Conservation (phyloP, 495 filamentous ascomycete species). For the Hypoxylon fragiforme region DNA sequence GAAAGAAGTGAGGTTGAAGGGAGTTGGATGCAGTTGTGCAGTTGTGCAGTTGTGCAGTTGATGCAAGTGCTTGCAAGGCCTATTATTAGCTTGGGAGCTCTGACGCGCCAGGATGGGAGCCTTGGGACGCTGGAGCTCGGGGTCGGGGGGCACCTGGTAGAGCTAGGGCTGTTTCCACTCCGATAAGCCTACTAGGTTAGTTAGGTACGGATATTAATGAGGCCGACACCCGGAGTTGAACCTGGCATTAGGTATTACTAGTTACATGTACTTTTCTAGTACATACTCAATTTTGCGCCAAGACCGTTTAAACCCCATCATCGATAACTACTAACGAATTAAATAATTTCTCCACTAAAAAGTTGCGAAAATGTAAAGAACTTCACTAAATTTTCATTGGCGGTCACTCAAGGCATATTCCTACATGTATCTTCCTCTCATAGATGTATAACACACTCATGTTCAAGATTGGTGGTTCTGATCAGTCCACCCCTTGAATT, state of each 20-base stretch:
- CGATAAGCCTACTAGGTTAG: no score
- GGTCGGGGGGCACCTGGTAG: slow-evolving; percentile 1
- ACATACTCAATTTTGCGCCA: not conserved
- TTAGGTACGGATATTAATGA: slow-evolving; percentile 21
- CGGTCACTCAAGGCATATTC: slow-evolving; percentile 9
- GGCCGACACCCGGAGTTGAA: slow-evolving; percentile 9
- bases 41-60: not conserved
- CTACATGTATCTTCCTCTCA: no score
- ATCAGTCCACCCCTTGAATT: no score
- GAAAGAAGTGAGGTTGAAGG: slow-evolving; percentile 22
- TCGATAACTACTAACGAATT: no score
- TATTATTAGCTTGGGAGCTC: slow-evolving; percentile 31
- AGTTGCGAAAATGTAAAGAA: slow-evolving; percentile 24
- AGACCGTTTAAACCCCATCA: not conserved
- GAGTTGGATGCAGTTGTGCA: slow-evolving; percentile 4
- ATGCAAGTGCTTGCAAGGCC: not conserved
- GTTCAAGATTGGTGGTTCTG: no score
- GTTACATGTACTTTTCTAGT: not conserved
- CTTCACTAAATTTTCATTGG: slow-evolving; percentile 32
- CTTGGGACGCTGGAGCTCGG: slow-evolving; percentile 9
- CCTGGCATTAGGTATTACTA: no score
- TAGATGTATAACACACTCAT: no score
- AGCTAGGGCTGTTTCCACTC: slow-evolving; percentile 14
- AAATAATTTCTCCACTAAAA: slow-evolving; percentile 26
- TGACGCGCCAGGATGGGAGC: slow-evolving; percentile 33